Evolutionary conservation across 306 rosid genomes (phyloP), one percentile per base, ranked within the genome.

Genomic region (Fragaria nilgerrensis): DNA sequence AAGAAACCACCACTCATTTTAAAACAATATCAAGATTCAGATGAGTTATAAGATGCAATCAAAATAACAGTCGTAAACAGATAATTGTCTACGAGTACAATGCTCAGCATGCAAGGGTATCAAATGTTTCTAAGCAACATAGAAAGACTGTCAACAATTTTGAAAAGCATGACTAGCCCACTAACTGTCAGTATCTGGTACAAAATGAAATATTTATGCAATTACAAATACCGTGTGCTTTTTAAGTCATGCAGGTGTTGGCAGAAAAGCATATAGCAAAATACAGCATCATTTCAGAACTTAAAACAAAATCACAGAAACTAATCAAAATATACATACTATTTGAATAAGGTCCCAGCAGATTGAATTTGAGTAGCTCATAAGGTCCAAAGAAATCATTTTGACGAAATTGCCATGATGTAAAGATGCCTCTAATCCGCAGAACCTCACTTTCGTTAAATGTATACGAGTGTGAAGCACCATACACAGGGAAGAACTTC

Each of bases 371-470:
- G 78, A 90, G 78, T 76, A 95, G 92, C 83, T 95, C 98, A 73
- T 90, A 95, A 5, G 98, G 98, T 83, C 98, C 98, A 77, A 89
- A 89, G 29, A 89, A 34, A 77, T 90, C 93, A 7, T 45, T 70
- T 45, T 4, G 84, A 82, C 78, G 70, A 87, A 92, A 84, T 0
- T 12, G 0, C 98, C 98, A 95, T 23, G 93, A 72, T 32, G 85
- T 36, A 77, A 83, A 85, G 12, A 3, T 0, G 61, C 25, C 56
- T 66, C 17, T 71, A 72, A 95, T 84, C 29, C 85, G 93, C 43
- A 0, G 78, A 70, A 86, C 82, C 87, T 90, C 97, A 32, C 88
- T 89, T 32, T 0, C 0, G 56, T 90, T 89, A 76, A 94, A 92
- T 32, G 0, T 22, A 78, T 37, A 0, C 14, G 79, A 50, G 32